phyloP scores from a whole-genome alignment of 2,329 filamentous ascomycete species.

The Nannizziopsis arthrosporioides region DNA sequence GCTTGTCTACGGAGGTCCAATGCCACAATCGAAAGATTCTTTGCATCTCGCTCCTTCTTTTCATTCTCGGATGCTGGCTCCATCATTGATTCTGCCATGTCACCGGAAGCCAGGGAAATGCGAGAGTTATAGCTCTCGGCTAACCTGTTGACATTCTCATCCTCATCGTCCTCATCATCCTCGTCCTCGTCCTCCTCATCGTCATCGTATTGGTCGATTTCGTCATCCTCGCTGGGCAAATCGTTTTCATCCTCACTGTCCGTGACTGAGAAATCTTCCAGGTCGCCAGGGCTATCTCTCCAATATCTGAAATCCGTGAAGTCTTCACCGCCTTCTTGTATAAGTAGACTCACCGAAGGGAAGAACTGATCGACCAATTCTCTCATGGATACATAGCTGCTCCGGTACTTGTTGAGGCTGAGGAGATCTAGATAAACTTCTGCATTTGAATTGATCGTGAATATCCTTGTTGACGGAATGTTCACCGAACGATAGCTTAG shows the following conservation, averaged over 20 bases:
- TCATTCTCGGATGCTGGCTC: slow-evolving; percentile 31
- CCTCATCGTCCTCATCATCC: slow-evolving; percentile 36
- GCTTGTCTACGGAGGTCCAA: background rate
- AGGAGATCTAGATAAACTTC: slow-evolving; percentile 87
- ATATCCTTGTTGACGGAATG: slow-evolving; percentile 86
- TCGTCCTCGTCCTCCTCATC: slow-evolving; percentile 30
- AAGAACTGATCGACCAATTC: slow-evolving; percentile 98
- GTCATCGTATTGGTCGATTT: slow-evolving; percentile 39
- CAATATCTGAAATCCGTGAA: slow-evolving; percentile 98
- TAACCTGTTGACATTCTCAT: slow-evolving; percentile 25
- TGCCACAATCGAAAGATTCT: background rate
- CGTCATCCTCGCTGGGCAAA: slow-evolving; percentile 42
- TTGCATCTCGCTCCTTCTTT: slow-evolving; percentile 19
- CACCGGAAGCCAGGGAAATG: slow-evolving; percentile 34
- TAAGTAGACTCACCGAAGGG: slow-evolving; percentile 74
- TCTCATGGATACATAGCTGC: slow-evolving; percentile 92
- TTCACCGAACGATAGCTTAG: slow-evolving; percentile 93
- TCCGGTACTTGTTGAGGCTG: slow-evolving; percentile 86
- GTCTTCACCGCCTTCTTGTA: slow-evolving; percentile 81
- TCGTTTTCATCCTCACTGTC: slow-evolving; percentile 49
- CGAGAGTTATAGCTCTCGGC: slow-evolving; percentile 43
- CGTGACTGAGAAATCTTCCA: slow-evolving; percentile 80
- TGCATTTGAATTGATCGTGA: slow-evolving; percentile 96
- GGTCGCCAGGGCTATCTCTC: slow-evolving; percentile 70
- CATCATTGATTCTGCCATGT: slow-evolving; percentile 34